phyloP scores from a whole-genome alignment of 768 basidiomycete species.

The Hygrocybe punicea region DNA sequence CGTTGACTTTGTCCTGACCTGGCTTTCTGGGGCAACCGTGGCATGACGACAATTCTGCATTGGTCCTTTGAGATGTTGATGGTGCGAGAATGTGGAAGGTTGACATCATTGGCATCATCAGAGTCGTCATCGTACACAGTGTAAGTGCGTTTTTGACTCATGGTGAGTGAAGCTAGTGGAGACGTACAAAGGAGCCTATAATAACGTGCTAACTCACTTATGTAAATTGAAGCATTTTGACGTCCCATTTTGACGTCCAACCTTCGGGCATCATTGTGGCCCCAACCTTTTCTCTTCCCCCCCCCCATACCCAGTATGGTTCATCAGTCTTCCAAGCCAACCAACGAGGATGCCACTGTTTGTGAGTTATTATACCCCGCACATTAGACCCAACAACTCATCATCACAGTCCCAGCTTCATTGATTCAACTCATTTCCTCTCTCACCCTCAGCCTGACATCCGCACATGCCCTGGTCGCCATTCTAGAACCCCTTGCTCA shows the following conservation, averaged over 20 bases:
- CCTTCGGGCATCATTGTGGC: no score
- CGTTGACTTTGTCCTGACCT: neutral
- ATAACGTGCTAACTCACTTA: no score
- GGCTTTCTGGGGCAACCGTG: neutral
- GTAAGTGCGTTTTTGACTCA: neutral
- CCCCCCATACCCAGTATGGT: no score
- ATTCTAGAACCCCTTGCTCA: neutral
- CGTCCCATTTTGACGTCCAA: no score
- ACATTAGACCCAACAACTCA: neutral
- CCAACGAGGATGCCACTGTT: neutral
- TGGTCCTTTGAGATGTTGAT: neutral
- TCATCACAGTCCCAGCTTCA: neutral
- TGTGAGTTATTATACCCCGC: neutral
- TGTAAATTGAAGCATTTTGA: neutral
- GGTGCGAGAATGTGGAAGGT: neutral
- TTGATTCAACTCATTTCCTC: neutral
- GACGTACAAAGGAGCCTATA: neutral
- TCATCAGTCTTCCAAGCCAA: no score
- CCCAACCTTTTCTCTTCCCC: no score
- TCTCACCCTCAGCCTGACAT: neutral
- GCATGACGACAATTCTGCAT: neutral
- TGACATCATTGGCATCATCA: slow-evolving; percentile 3
- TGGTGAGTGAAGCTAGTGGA: neutral
- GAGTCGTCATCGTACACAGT: slow-evolving; percentile 1
- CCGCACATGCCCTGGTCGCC: neutral